phyloP scores from a whole-genome alignment of 805 yeast genomes.

The Ogataea sp. region DNA sequence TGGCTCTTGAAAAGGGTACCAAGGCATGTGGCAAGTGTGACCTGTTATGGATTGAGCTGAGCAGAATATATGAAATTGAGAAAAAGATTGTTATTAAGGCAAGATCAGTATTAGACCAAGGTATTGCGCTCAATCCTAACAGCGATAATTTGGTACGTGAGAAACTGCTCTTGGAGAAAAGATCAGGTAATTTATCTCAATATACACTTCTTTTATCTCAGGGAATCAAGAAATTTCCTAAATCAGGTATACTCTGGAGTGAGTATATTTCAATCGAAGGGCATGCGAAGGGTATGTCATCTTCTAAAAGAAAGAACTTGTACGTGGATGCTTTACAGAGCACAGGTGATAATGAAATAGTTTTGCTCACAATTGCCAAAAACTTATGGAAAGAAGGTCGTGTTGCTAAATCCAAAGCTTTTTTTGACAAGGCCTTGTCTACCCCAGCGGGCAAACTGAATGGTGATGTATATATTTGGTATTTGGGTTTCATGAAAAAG shows the following conservation, averaged over 20 bases:
- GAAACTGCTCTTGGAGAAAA: conserved; percentile 49
- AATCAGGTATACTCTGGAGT: conserved; percentile 58
- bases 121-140: conserved; percentile 41
- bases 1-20: conserved; percentile 40
- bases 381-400: conserved; percentile 63
- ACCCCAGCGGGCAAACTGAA: conserved; percentile 13
- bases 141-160: conserved; percentile 50
- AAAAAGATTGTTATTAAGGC: conserved; percentile 45
- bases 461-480: conserved; percentile 78
- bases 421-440: conserved; percentile 58
- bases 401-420: conserved; percentile 51
- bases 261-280: conserved; percentile 43
- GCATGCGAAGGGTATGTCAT: conserved; percentile 28
- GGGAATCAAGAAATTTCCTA: conserved; percentile 53
- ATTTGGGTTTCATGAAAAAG: conserved; percentile 35
- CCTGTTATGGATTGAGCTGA: conserved; percentile 46
- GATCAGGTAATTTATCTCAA: conserved; percentile 38
- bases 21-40: conserved; percentile 35
- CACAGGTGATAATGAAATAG: conserved; percentile 51
- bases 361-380: conserved; percentile 58
- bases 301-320: conserved; percentile 35
- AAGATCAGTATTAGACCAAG: conserved; percentile 65
- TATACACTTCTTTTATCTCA: conserved; percentile 48
- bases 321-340: conserved; percentile 64
- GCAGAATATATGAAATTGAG: conserved; percentile 36